Evolutionary conservation across 208 protist species (phyloP).

Genomic region (Leishmania tropica): DNA sequence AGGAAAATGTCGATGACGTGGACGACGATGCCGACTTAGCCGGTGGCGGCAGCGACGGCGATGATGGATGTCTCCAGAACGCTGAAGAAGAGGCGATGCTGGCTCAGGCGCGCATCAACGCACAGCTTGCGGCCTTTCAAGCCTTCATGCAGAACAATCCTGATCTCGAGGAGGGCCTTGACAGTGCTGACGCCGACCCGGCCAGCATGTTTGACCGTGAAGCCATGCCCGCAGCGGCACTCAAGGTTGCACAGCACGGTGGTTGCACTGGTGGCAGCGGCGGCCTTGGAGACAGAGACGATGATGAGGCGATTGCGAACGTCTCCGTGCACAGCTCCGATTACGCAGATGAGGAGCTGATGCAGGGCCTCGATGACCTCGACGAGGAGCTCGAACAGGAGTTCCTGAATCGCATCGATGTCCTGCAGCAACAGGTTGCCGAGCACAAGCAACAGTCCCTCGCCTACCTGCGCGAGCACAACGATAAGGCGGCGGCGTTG

Average conservation of each 20-base stretch:
- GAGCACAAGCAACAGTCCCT: constrained; percentile 30
- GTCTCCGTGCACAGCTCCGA: constrained; percentile 51
- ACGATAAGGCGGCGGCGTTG: constrained; percentile 33
- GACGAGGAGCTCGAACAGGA: constrained; percentile 48
- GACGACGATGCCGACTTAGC: neutral
- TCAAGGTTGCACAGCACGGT: neutral
- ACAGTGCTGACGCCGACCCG: neutral
- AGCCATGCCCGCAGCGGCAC: neutral
- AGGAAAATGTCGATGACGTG: neutral
- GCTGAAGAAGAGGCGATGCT: constrained; percentile 20
- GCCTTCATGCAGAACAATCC: constrained; percentile 20
- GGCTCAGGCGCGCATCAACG: constrained; percentile 17
- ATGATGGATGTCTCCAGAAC: constrained; percentile 6
- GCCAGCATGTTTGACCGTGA: constrained; percentile 9
- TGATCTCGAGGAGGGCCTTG: constrained; percentile 18
- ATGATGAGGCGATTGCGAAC: constrained; percentile 30
- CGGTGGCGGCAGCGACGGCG: constrained; percentile 1
- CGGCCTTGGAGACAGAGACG: constrained; percentile 1
- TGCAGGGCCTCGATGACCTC: constrained; percentile 40
- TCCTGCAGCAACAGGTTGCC: constrained; percentile 22
- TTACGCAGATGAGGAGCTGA: constrained; percentile 37
- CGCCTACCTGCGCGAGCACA: constrained; percentile 16
- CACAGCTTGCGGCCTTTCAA: constrained; percentile 30
- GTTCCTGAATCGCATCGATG: constrained; percentile 26
- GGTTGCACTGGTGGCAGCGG: neutral